phyloP scores from a whole-genome alignment of 2,329 filamentous ascomycete genomes.

The Xylaria sp. region DNA sequence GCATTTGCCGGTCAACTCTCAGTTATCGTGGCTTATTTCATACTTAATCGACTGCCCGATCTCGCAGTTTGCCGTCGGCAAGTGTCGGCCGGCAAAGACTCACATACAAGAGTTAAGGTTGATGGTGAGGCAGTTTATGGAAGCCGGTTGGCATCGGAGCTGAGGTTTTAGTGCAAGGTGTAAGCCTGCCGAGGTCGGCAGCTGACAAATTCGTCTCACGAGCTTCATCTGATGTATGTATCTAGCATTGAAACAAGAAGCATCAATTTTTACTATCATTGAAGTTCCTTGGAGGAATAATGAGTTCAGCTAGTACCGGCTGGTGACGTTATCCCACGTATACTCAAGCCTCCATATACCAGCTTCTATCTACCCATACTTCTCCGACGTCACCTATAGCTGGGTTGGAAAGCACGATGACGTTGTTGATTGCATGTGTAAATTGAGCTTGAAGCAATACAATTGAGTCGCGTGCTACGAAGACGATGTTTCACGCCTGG shows the following conservation, averaged over 20 bases:
- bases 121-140: not conserved
- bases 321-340: not conserved
- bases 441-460: not conserved
- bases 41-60: conserved; percentile 52
- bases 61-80: conserved; percentile 22
- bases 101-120: not conserved
- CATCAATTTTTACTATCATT: not conserved
- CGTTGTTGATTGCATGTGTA: too few species aligned
- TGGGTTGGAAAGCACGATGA: not conserved
- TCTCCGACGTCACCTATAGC: not conserved
- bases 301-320: not conserved
- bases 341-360: not conserved
- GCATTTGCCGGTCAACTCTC: conserved; percentile 60
- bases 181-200: conserved; percentile 17
- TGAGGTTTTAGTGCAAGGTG: not conserved
- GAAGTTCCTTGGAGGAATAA: not conserved
- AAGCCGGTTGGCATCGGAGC: not conserved
- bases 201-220: conserved; percentile 14
- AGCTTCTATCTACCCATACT: not conserved
- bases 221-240: not conserved
- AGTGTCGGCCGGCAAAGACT: too few species aligned
- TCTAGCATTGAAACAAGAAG: not conserved
- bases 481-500: not conserved
- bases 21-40: conserved; percentile 60
- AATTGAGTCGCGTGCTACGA: not conserved